Percentiles rank a stretch among this genome's conserved stretches.
Conservation (phyloP, 129 eudicot species). For the Centella asiatica region DNA sequence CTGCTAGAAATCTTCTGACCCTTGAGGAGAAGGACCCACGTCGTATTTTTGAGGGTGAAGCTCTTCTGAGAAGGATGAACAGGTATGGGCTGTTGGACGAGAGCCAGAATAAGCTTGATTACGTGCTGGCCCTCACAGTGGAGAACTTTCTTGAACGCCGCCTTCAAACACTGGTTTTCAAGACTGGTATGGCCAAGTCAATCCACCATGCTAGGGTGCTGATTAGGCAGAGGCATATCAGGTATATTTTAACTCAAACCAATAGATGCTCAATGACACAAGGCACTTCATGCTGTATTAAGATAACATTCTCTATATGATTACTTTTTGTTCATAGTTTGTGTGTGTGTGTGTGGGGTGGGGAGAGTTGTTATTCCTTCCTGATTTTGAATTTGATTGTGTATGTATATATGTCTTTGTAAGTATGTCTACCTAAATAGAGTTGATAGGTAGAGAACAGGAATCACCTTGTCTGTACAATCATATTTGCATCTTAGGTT, state of each 20-base stretch:
- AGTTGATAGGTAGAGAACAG: no score
- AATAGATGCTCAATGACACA: not conserved
- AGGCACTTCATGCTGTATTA: not conserved
- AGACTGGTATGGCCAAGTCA: slow-evolving; percentile 84
- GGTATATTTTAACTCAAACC: slow-evolving; percentile 21
- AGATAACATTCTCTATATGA: no score
- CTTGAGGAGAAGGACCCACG: slow-evolving; percentile 84
- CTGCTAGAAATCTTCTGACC: slow-evolving; percentile 67
- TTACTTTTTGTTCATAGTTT: no score
- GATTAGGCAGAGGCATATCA: slow-evolving; percentile 71
- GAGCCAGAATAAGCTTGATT: slow-evolving; percentile 76
- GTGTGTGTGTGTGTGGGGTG: no score
- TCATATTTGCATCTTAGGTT: no score
- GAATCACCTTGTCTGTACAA: no score
- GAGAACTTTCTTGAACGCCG: slow-evolving; percentile 76
- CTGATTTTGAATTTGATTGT: no score
- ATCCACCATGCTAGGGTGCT: slow-evolving; percentile 80
- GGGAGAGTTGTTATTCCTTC: no score
- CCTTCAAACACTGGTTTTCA: slow-evolving; percentile 65
- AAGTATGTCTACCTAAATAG: no score
- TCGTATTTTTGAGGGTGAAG: slow-evolving; percentile 77
- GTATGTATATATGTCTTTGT: no score
- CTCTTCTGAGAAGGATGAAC: slow-evolving; percentile 71
- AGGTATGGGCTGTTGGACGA: slow-evolving; percentile 59
- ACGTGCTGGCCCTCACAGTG: slow-evolving; percentile 63